Conservation (phyloP, 1,139 yeast species). For the Yamadazyma triangularis region DNA sequence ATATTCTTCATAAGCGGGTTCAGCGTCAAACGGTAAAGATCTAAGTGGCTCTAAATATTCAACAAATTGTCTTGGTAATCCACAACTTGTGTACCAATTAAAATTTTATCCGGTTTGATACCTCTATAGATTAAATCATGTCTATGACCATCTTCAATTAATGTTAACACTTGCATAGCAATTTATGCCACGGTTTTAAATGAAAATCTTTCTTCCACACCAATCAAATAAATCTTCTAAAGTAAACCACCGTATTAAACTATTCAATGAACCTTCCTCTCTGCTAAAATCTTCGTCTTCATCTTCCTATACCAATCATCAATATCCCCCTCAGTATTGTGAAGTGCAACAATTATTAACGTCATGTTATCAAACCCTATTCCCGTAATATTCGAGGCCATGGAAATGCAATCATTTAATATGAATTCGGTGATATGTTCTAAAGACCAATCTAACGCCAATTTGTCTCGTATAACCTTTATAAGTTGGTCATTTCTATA, state of each 20-base stretch:
- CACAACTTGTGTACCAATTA: constrained; percentile 73
- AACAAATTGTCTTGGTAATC: constrained; percentile 83
- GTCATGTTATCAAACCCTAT: constrained; percentile 84
- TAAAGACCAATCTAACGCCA: constrained; percentile 53
- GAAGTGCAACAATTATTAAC: constrained; percentile 58
- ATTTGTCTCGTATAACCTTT: constrained; percentile 50
- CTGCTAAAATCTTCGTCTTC: constrained; percentile 46
- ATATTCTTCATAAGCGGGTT: constrained; percentile 89
- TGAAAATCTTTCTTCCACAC: constrained; percentile 87
- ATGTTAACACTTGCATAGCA: constrained; percentile 86
- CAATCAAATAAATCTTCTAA: constrained; percentile 95
- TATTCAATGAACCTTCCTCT: constrained; percentile 22
- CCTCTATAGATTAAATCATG: constrained; percentile 90
- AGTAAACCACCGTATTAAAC: constrained; percentile 17
- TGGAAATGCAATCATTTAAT: constrained; percentile 62
- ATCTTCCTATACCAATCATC: constrained; percentile 57
- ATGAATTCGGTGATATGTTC: constrained; percentile 56
- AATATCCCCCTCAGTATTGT: constrained; percentile 34
- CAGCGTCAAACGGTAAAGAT: constrained; percentile 81
- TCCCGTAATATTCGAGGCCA: constrained; percentile 72
- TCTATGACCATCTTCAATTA: constrained; percentile 84
- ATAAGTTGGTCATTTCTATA: constrained; percentile 56
- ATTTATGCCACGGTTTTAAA: constrained; percentile 87
- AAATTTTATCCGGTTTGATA: constrained; percentile 92
- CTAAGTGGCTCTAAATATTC: constrained; percentile 83